Conservation (phyloP, 2,329 filamentous ascomycete species). For the Zelopaecilomyces penicillatus region DNA sequence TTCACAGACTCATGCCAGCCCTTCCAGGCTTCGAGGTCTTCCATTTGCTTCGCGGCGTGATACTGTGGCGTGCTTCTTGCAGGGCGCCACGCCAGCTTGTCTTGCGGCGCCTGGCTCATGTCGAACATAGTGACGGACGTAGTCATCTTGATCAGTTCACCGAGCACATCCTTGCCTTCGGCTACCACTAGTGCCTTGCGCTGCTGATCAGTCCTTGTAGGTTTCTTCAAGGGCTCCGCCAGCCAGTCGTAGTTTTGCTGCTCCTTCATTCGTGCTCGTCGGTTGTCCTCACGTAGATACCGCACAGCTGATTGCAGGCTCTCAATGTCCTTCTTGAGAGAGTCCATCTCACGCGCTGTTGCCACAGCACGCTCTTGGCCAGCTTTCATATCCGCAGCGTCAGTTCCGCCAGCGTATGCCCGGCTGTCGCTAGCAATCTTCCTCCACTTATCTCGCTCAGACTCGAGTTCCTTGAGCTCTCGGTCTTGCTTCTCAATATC, state of each 20-base stretch:
- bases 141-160: constrained; percentile 56
- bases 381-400: constrained; percentile 43
- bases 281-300: constrained; percentile 60
- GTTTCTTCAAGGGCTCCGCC: constrained; percentile 48
- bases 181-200: constrained; percentile 43
- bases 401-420: constrained; percentile 45
- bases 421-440: constrained; percentile 57
- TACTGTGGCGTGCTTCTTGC: constrained; percentile 56
- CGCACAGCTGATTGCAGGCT: constrained; percentile 56
- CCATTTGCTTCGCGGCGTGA: constrained; percentile 55
- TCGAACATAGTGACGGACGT: constrained; percentile 50
- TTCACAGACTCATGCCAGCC: constrained; percentile 48
- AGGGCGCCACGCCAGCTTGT: constrained; percentile 59
- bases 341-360: constrained; percentile 64
- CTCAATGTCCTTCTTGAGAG: constrained; percentile 59
- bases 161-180: constrained; percentile 56
- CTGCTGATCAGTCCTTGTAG: constrained; percentile 36
- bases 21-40: constrained; percentile 56
- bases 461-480: constrained; percentile 55
- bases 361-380: constrained; percentile 60
- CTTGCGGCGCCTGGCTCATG: constrained; percentile 46
- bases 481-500: constrained; percentile 60
- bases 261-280: constrained; percentile 50
- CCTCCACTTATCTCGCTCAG: constrained; percentile 62
- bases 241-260: constrained; percentile 51